These are phyloP conservation scores for Alternaria viburni DNA, from an alignment of 2,329 filamentous ascomycete genomes.

Conservation along the genomic window DNA sequence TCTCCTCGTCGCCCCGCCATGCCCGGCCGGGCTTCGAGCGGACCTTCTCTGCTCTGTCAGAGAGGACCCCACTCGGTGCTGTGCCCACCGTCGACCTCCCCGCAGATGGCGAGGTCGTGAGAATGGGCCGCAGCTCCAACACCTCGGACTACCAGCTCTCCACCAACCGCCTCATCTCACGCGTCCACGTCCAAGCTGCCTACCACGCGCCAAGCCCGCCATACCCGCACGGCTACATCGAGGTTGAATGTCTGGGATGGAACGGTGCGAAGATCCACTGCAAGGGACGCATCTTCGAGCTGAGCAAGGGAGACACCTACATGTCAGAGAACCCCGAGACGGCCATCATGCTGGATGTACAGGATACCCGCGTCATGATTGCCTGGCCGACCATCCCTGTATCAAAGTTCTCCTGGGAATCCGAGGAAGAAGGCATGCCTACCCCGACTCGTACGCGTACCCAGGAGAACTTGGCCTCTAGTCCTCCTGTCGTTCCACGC, in stretches of 20 bases:
- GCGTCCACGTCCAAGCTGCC: slow-evolving; percentile 87
- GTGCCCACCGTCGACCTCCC: slow-evolving; percentile 84
- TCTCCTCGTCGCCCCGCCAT: slow-evolving; percentile 73
- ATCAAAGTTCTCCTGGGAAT: slow-evolving; percentile 52
- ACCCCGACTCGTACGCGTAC: slow-evolving; percentile 42
- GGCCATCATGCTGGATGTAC: slow-evolving; percentile 94
- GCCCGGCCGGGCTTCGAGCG: slow-evolving; percentile 62
- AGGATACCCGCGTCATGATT: slow-evolving; percentile 87
- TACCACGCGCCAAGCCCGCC: slow-evolving; percentile 74
- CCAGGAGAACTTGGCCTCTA: slow-evolving; percentile 60
- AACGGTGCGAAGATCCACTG: slow-evolving; percentile 94
- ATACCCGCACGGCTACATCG: slow-evolving; percentile 76
- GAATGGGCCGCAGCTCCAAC: slow-evolving; percentile 92
- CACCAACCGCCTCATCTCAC: slow-evolving; percentile 88
- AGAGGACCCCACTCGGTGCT: slow-evolving; percentile 81
- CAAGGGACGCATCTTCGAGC: slow-evolving; percentile 82
- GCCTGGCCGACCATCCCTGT: slow-evolving; percentile 79
- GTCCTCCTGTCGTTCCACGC: slow-evolving; percentile 68
- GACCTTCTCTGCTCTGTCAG: slow-evolving; percentile 66
- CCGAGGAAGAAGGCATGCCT: slow-evolving; percentile 64
- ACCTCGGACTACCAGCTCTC: slow-evolving; percentile 96
- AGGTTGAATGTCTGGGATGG: slow-evolving; percentile 93
- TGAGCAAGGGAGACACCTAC: slow-evolving; percentile 88
- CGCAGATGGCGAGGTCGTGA: slow-evolving; percentile 78
- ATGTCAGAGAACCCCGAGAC: slow-evolving; percentile 84